phyloP scores from a whole-genome alignment of 2,329 filamentous ascomycete species.

The Penicillium sp. region DNA sequence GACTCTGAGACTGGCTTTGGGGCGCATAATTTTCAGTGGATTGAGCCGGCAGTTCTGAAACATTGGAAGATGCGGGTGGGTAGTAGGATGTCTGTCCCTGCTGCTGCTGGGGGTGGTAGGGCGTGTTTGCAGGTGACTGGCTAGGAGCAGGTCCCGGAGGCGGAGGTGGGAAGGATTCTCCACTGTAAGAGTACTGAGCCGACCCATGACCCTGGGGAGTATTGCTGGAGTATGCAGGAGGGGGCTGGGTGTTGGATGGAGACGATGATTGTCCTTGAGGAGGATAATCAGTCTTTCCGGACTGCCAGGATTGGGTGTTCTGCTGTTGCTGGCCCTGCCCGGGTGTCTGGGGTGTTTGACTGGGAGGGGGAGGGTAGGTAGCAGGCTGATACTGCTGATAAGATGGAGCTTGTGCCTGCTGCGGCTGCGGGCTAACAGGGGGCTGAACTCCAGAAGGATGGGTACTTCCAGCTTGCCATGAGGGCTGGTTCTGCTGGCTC shows the following conservation, averaged over 20 bases:
- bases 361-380: not conserved
- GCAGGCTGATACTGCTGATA: not conserved
- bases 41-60: not conserved
- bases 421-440: constrained; percentile 9
- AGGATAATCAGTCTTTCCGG: constrained; percentile 9
- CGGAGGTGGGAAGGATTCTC: constrained; percentile 41
- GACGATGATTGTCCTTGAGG: not conserved
- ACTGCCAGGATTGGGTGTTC: constrained; percentile 1
- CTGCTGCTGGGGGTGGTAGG: constrained; percentile 19
- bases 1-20: constrained; percentile 14
- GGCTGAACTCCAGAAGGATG: constrained; percentile 5
- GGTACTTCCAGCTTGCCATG: constrained; percentile 9
- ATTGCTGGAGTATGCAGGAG: constrained; percentile 9
- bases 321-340: constrained; percentile 8
- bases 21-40: constrained; percentile 5
- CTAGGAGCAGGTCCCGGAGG: constrained; percentile 36
- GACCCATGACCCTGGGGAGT: constrained; percentile 8
- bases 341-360: constrained; percentile 2
- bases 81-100: constrained; percentile 13
- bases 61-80: constrained; percentile 2
- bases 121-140: constrained; percentile 16
- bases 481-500: constrained; percentile 9
- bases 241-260: constrained; percentile 1
- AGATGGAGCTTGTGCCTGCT: constrained; percentile 8
- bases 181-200: constrained; percentile 30